Conservation (phyloP, 2,329 filamentous ascomycete species). For the Pyricularia grisea region DNA sequence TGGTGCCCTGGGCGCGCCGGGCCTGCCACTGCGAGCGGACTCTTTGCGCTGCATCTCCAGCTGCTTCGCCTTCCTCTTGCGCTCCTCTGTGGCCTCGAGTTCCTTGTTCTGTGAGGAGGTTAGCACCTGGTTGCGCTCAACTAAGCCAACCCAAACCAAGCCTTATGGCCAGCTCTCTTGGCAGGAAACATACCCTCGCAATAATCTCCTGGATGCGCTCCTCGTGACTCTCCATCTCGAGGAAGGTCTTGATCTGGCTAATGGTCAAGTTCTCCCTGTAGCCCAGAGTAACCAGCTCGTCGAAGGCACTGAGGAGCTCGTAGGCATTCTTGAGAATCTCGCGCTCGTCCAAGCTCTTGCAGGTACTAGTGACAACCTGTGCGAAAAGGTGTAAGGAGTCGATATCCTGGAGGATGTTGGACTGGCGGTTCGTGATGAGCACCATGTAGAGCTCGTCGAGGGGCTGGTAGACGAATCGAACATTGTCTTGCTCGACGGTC, state of each 20-base stretch:
- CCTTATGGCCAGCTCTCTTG: background rate
- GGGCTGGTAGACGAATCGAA: slow-evolving; percentile 98
- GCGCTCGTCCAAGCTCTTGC: slow-evolving; percentile 89
- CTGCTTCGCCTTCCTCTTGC: slow-evolving; percentile 97
- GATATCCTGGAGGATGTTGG: slow-evolving; percentile 98
- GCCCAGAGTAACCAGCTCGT: slow-evolving; percentile 90
- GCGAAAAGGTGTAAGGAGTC: slow-evolving; percentile 96
- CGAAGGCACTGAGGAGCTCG: slow-evolving; percentile 91
- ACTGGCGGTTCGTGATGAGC: slow-evolving; percentile 97
- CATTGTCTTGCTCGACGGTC: slow-evolving; percentile 97
- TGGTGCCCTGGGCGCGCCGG: slow-evolving; percentile 59
- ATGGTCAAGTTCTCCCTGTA: slow-evolving; percentile 95
- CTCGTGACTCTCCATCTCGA: slow-evolving; percentile 99
- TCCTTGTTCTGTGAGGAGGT: slow-evolving; percentile 72
- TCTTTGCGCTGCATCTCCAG: slow-evolving; percentile 98
- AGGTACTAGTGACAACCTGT: slow-evolving; percentile 93
- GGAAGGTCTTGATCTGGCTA: slow-evolving; percentile 96
- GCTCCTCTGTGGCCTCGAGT: slow-evolving; percentile 93
- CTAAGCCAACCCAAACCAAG: too few relatives aligned
- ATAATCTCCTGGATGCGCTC: slow-evolving; percentile 99
- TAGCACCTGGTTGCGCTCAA: background rate
- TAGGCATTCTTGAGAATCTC: slow-evolving; percentile 94
- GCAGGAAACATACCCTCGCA: slow-evolving; percentile 53
- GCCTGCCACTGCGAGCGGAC: slow-evolving; percentile 66
- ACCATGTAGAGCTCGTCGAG: slow-evolving; percentile 99